Base-by-base conservation (phyloP, 2,329 filamentous ascomycete genomes). In the Fusarium cicatricum region DNA sequence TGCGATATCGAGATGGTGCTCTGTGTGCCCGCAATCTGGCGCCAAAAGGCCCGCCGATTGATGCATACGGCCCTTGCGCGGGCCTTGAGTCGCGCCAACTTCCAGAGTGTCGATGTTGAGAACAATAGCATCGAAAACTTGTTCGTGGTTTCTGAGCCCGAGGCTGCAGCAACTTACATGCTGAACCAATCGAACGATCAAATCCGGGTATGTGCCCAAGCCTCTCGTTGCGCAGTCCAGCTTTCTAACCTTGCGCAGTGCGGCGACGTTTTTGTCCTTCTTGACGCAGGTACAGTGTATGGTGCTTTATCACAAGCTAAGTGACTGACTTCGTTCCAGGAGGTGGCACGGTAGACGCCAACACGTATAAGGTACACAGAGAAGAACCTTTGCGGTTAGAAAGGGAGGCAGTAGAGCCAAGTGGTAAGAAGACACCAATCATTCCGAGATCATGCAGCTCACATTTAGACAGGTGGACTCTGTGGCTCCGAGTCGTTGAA, bases 401-500 rank as follows among this genome's bases (percentile, higher is more conserved):
- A 9, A 19, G 17, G 7, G 43, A 26, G 11, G 19, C 42, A 12
- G 19, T 19, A 5, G 7, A 3, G 2, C 49, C 51, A 11, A 41
- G 11, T 5, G 44, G 43, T 46, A 38, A 31, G 33, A n/a, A 31
- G 11, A 7, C 14, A 14, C 3, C 5, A 4, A 45, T 41, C 9
- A 4, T 21, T 7, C 21, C 21, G 17, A 41, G 23, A 4, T 16
- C 16, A 14, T 16, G 5, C 15, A 3, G 17, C 43, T 55, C 5
- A 57, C 19, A 21, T 11, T 2, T 4, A 19, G 1, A 9, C 3
- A 52, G 52, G 45, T 2, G 32, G 16, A 2, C 11, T 36, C n/a
- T 46, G 28, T 7, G 55, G 55, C 2, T 58, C 55, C 9, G 40
- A 44, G 7, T 49, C 43, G n/a, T 12, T 58, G 4, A 58, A 58